phyloP scores from a whole-genome alignment of 768 basidiomycete species.

The Termitomyces sp. region DNA sequence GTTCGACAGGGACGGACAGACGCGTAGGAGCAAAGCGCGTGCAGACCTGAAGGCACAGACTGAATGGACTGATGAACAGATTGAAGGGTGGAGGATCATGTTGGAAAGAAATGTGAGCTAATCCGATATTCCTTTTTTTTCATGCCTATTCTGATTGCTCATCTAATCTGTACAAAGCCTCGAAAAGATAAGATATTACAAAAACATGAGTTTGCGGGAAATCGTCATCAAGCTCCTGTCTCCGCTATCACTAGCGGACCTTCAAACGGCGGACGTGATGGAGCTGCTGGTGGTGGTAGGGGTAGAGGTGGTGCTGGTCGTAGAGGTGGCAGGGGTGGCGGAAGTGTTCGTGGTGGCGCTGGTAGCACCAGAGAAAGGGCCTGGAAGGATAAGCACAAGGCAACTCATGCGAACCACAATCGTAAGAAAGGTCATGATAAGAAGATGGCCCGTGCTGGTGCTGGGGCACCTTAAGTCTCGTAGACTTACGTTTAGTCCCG shows the following conservation, averaged over 20 bases:
- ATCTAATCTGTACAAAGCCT: conserved; percentile 38
- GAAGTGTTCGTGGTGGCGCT: conserved; percentile 30
- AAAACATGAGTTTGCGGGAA: conserved; percentile 76
- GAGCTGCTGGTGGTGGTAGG: conserved; percentile 36
- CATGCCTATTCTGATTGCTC: not conserved
- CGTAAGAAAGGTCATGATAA: conserved; percentile 85
- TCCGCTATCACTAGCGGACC: conserved; percentile 1
- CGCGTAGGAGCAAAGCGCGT: conserved; percentile 64
- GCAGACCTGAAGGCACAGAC: conserved; percentile 64
- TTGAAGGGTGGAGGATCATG: conserved; percentile 92
- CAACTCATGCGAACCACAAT: conserved; percentile 65
- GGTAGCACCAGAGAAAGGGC: conserved; percentile 51
- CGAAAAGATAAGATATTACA: conserved; percentile 68
- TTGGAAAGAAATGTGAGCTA: conserved; percentile 77
- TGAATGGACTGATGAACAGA: conserved; percentile 78
- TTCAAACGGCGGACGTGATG: conserved; percentile 28
- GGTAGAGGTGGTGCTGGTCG: conserved; percentile 16
- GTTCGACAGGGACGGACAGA: conserved; percentile 73
- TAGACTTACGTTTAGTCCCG: too few relatives aligned
- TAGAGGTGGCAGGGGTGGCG: conserved; percentile 31
- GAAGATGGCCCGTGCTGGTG: conserved; percentile 72
- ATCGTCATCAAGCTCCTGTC: conserved; percentile 26
- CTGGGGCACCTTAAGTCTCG: conserved; percentile 24
- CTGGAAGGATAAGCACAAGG: conserved; percentile 74
- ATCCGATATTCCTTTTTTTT: not conserved